Percentiles rank a stretch among this genome's conserved stretches.
These are phyloP conservation scores for Ustilago bromivora DNA, from an alignment of 1,284 basidiomycete genomes.

Conservation along the genomic window DNA sequence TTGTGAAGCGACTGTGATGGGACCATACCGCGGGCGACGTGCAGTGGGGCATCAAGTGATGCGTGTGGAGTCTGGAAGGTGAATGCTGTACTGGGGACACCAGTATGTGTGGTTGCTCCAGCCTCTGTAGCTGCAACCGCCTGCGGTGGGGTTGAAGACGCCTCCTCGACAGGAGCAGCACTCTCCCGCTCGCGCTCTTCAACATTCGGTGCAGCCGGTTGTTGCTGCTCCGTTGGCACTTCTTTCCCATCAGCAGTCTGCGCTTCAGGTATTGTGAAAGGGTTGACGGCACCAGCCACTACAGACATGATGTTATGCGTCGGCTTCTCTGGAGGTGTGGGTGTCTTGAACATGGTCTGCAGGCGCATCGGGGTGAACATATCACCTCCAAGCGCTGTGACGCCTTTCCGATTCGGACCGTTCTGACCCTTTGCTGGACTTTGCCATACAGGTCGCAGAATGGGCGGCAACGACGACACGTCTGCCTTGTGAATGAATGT, in stretches of 20 bases:
- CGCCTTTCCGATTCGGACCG: constrained; percentile 23
- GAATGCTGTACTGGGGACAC: constrained; percentile 32
- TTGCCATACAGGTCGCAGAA: constrained; percentile 63
- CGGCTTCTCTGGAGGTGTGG: constrained; percentile 47
- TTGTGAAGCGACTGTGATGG: constrained; percentile 45
- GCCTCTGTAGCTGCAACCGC: neutral
- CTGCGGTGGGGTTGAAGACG: neutral
- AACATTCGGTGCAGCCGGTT: neutral
- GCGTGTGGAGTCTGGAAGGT: constrained; percentile 34
- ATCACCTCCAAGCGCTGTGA: constrained; percentile 59
- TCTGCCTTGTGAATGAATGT: constrained; percentile 66
- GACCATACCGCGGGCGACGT: constrained; percentile 25
- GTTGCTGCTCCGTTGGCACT: neutral
- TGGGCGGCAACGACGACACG: constrained; percentile 59
- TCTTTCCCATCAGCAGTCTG: neutral
- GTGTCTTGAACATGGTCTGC: constrained; percentile 65
- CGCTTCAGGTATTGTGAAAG: constrained; percentile 18
- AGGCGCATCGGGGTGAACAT: constrained; percentile 66
- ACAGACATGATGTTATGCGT: constrained; percentile 31
- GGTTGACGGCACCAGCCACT: constrained; percentile 4
- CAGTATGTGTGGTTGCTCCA: neutral
- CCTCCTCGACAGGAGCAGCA: neutral
- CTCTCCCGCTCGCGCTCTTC: neutral
- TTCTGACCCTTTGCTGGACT: constrained; percentile 44
- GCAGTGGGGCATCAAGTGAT: constrained; percentile 8